Evolutionary conservation across 805 yeast genomes (phyloP), one percentile per base, ranked within the genome.

Genomic region (Pichia pseudocactophila): DNA sequence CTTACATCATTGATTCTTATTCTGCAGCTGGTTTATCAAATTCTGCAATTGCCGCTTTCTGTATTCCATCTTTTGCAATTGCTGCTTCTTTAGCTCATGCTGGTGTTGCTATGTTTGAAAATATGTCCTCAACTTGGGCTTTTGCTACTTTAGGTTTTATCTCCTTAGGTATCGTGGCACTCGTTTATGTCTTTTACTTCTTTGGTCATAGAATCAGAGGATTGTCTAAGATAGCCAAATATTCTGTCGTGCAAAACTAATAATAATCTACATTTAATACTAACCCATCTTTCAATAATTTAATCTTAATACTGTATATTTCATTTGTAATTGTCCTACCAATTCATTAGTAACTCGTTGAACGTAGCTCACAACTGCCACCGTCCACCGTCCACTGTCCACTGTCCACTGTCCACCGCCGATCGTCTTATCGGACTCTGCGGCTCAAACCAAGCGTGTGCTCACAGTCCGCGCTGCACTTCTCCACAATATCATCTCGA

Each of bases 71-170:
- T 4, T 62, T 62, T 45, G 53, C 59, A 15, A 61, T 62, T 45
- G 65, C 66, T 35, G 66, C 61, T 33, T 58, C 58, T 13, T 49
- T 62, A 20, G 52, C 66, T 15, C 66, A 62, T 43, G 66, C 64
- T 20, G 66, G 66, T 59, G 62, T 62, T 41, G 66, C 66, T 35
- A 60, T 62, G 65, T 62, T 62, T 47, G 61, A 53, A 2, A 52
- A 60, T 46, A 58, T 61, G 64, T 52, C 61, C n/a, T 56, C 65
- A 27, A 57, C 48, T 22, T 61, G 65, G 65, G 66, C 53, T 25
- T 51, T 62, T 41, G 65, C 65, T 7, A 54, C 56, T 12, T 49
- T 62, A 42, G 66, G 57, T 12, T 61, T 61, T 49, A 57, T 62
- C 44, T 57, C 61, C 19, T 39, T 62, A 15, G 59, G 60, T 40